A percentile compares a stretch with the other conserved stretches of the same genome.
Evolutionary conservation across 140 eudicot genomes (phyloP).

Genomic region (Oenanthe javanica): DNA sequence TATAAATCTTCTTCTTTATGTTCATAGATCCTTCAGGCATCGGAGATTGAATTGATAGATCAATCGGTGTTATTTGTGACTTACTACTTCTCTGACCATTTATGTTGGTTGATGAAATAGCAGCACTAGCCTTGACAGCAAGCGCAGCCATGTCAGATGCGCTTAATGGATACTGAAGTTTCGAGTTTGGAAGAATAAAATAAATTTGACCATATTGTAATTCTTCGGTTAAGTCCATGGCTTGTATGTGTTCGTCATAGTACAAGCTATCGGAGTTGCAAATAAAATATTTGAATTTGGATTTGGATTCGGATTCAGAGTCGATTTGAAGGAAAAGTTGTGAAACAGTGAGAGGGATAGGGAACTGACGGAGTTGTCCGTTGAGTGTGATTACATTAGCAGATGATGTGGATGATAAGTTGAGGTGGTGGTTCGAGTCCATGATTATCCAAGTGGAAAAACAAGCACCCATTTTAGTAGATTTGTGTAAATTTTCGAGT

Average conservation of each 20-base stretch:
- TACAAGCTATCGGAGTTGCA: constrained; percentile 59
- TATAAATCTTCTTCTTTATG: background rate
- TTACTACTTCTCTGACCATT: background rate
- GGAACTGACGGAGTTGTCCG: constrained; percentile 42
- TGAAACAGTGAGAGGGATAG: constrained; percentile 36
- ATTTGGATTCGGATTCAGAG: constrained; percentile 14
- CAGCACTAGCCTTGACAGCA: constrained; percentile 73
- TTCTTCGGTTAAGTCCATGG: constrained; percentile 22
- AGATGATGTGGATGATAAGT: constrained; percentile 21
- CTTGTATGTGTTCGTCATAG: constrained; percentile 45
- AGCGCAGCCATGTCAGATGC: constrained; percentile 80
- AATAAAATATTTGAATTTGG: constrained; percentile 25
- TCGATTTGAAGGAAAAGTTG: constrained; percentile 26
- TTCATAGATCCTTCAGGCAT: background rate
- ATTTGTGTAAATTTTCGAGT: constrained; percentile 18
- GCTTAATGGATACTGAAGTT: constrained; percentile 40
- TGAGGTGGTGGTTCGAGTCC: constrained; percentile 1
- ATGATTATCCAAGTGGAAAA: constrained; percentile 14
- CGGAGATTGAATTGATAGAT: constrained; percentile 11
- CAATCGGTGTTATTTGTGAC: constrained; percentile 46
- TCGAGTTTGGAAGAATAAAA: constrained; percentile 41
- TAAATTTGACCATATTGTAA: constrained; percentile 59
- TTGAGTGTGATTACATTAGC: constrained; percentile 34
- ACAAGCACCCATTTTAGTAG: constrained; percentile 48
- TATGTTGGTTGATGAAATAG: constrained; percentile 18